These are phyloP conservation scores for Rhizopus arrhizus DNA, from an alignment of 371 early-diverging fungal genomes.

Conservation along the genomic window DNA sequence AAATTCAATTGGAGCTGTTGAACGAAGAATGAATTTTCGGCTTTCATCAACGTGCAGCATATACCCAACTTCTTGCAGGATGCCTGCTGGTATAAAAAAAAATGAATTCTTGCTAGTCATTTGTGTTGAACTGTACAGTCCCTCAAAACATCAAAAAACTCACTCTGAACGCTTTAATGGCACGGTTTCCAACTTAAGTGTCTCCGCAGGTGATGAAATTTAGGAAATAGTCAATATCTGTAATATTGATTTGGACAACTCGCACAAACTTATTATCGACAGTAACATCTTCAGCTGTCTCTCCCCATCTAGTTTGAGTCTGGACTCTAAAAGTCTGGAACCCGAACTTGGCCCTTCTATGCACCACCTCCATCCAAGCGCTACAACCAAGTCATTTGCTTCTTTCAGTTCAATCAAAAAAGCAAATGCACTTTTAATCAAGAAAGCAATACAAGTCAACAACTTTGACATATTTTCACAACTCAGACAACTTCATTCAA, in stretches of 20 bases:
- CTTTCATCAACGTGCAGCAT: slow-evolving; percentile 9
- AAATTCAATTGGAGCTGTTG: slow-evolving; percentile 7
- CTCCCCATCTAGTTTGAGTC: slow-evolving; percentile 1
- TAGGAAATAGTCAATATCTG: slow-evolving; percentile 6
- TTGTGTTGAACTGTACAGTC: slow-evolving; percentile 8
- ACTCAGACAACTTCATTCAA: slow-evolving; percentile 7
- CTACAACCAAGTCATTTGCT: slow-evolving; percentile 1
- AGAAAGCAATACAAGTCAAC: slow-evolving; percentile 4
- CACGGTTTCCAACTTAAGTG: slow-evolving; percentile 1
- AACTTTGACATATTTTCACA: slow-evolving; percentile 4
- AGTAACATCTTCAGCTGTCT: slow-evolving; percentile 6
- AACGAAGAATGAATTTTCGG: slow-evolving; percentile 2
- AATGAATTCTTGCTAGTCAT: background rate
- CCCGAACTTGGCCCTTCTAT: slow-evolving; percentile 5
- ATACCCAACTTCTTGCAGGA: slow-evolving; percentile 5
- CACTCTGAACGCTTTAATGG: slow-evolving; percentile 11
- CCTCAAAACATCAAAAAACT: slow-evolving; percentile 7
- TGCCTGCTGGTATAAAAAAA: slow-evolving; percentile 2
- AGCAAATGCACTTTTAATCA: slow-evolving; percentile 7
- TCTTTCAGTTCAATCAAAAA: slow-evolving; percentile 4
- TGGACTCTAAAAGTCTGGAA: slow-evolving; percentile 8
- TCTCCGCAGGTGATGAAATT: background rate
- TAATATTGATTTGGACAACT: slow-evolving; percentile 7
- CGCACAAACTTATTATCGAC: slow-evolving; percentile 1
- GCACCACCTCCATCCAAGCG: slow-evolving; percentile 1